Evolutionary conservation across 2,329 filamentous ascomycete genomes (phyloP), one percentile per base, ranked within the genome.

Genomic region (Raffaelea arxii): DNA sequence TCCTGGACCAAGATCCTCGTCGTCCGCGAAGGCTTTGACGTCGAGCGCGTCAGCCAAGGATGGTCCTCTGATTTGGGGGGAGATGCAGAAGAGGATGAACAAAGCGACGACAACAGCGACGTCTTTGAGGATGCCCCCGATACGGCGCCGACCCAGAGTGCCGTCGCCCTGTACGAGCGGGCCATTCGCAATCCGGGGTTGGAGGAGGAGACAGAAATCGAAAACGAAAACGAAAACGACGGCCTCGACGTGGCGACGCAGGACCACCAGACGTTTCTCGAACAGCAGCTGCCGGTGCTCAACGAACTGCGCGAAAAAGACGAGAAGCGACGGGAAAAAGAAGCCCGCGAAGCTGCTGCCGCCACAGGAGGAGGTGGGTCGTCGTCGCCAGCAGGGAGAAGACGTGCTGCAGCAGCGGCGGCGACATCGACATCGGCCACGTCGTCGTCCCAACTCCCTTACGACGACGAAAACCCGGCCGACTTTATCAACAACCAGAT

Each of bases 1-100:
- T 96, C 90, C 0, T 96, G 89, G 86, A 90, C 89, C 49, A 98
- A 97, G 66, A 96, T 98, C 50, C 78, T 91, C 37, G 88, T 97
- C 39, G 71, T 97, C 24, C 80, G 88, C 46, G 92, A 95, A 59
- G 86, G 83, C 0, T 97, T 97, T 57, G 88, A 97, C 54, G 86
- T 94, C 21, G 92, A 98, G 68, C 77, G 78, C 14, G 75, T 94
- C 38, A 92, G 87, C 56, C 77, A 81, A 49, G 86, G 82, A 43
- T 98, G 92, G 92, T 83, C 84, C 2, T 75, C 86, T 47, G 89
- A 94, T 54, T 84, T 92, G 43, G 81, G 89, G 58, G 74, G 77
- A 49, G 24, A 11, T 1, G 11, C 18, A 7, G n/a, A 14, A 19
- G 25, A 41, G n/a, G 55, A 48, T 24, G 35, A 27, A 32, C 44